A percentile compares a stretch with the other conserved stretches of the same genome.
These are phyloP conservation scores for Pelargonium cotyledonis DNA, from an alignment of 441 rosid species.

Conservation along the genomic window DNA sequence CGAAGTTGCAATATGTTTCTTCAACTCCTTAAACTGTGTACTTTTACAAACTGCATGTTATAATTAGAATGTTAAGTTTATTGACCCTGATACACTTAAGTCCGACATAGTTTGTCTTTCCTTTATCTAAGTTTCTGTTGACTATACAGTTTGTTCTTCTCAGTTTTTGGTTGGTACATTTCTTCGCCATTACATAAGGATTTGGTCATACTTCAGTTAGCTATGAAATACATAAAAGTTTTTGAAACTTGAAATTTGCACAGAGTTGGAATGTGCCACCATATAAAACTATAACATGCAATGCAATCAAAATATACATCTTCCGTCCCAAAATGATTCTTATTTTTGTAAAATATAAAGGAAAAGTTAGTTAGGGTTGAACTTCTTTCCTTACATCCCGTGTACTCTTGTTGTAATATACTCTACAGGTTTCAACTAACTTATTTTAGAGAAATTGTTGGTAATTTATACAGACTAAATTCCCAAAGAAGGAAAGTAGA, in stretches of 20 bases:
- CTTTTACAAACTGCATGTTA: slow-evolving; percentile 7
- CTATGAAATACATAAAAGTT: neutral
- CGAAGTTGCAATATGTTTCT: slow-evolving; percentile 84
- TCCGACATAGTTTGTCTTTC: neutral
- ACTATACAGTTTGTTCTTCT: neutral
- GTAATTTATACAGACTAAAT: too few species aligned
- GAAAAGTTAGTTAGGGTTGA: too few species aligned
- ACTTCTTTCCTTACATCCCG: too few species aligned
- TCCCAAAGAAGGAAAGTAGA: too few species aligned
- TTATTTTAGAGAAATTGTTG: too few species aligned
- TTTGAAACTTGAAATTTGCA: neutral
- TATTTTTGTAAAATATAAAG: too few species aligned
- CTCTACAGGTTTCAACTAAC: too few species aligned
- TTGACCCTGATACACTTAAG: neutral
- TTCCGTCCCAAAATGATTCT: too few species aligned
- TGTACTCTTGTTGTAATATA: too few species aligned
- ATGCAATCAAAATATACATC: too few species aligned
- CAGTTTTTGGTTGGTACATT: neutral
- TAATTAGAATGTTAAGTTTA: neutral
- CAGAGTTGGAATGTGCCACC: too few species aligned
- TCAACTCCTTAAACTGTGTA: slow-evolving; percentile 62
- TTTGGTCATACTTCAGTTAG: slow-evolving; percentile 1
- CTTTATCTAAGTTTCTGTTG: neutral
- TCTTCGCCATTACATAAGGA: neutral
- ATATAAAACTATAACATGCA: too few species aligned